Evolutionary conservation across 495 filamentous ascomycete species (phyloP), one percentile per base, ranked within the genome.

Genomic region (Chaetomidium leptoderma): DNA sequence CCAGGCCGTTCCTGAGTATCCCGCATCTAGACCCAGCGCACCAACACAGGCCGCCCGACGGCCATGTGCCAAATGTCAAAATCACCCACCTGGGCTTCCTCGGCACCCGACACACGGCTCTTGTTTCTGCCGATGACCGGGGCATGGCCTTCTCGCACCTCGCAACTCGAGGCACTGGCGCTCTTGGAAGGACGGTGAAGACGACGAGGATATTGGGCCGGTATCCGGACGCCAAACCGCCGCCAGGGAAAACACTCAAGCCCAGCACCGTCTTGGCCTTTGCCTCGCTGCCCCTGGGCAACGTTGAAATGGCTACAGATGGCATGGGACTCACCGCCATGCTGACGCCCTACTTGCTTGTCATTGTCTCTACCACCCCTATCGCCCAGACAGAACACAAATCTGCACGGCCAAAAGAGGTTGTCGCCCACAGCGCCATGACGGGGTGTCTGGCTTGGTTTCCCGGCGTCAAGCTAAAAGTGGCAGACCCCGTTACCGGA

Each of bases 131-230:
- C 1, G 91, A 99, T 69, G 90, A 92, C 64, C 81, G 82, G 37
- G 93, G 93, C 43, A 97, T 99, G 93, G 92, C 92, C 9, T 99
- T 99, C 69, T 96, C 95, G 7, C 95, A 97, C 71, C 79, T 97
- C 30, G 95, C 93, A 27, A 96, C 91, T 14, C 76, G 93, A 60
- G 93, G 93, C 19, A 86, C 92, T 60, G 92, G 95, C 8, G 81
- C 91, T 24, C 79, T 97, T 35, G 90, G 84, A 11, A 83, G 93
- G 60, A 86, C 83, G 2, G 88, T 99, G 53, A 96, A 90, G 72
- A 92, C 90, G 9, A 91, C 87, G 10, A 81, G 95, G 58, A 91
- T 97, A 44, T 74, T 99, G 35, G 93, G 93, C 17, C 85, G 93
- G 42, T 99, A 97, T 74, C 92, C 92, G 8, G 79, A 86, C 46